Base-by-base conservation (phyloP, 208 protist species). In the Crithidia fasciculata region DNA sequence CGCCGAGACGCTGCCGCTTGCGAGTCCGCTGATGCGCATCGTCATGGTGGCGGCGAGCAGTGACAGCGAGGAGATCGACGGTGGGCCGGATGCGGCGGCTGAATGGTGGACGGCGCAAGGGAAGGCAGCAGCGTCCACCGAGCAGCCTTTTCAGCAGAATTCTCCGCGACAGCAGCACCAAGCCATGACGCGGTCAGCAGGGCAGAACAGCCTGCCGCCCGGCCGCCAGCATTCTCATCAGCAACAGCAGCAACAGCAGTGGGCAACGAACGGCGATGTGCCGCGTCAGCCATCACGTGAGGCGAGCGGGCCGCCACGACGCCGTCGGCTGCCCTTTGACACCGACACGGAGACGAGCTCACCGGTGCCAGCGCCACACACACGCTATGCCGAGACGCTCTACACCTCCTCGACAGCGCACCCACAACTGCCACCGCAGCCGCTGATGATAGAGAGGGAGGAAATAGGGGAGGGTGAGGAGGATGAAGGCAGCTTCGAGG, bases 1-100 rank as follows among this genome's bases (percentile, higher is more conserved):
- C 13, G 65, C 72, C 9, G 76, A 88, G 19, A 84, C 80, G 40
- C 57, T 82, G n/a, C 36, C 66, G 2, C 71, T 80, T 53, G 73
- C 78, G 16, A 73, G 69, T 16, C 65, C 73, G 3, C 55, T 71
- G 41, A 72, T 84, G 43, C 71, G 79, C 8, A 76, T 84, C 10
- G 79, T 87, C 37, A 71, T 84, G 54, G 58, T 72, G 50, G 19
- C 54, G 28, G 43, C 9, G 4, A 67, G 39, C 49, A 54, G 28
- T 3, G 55, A 41, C 2, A 13, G 37, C 19, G 28, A 37, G 53
- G 28, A 16, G n/a, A 9, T 13, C 28, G 12, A 13, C 45, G 45
- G 12, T 49, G 7, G 9, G 45, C 0, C 12, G 45, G 45, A 0
- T 8, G 45, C 7, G 44, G 10, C 8, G 45, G 9, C 9, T 15